Conservation (phyloP, 2,329 filamentous ascomycete species). For the Verticillium dahliae region DNA sequence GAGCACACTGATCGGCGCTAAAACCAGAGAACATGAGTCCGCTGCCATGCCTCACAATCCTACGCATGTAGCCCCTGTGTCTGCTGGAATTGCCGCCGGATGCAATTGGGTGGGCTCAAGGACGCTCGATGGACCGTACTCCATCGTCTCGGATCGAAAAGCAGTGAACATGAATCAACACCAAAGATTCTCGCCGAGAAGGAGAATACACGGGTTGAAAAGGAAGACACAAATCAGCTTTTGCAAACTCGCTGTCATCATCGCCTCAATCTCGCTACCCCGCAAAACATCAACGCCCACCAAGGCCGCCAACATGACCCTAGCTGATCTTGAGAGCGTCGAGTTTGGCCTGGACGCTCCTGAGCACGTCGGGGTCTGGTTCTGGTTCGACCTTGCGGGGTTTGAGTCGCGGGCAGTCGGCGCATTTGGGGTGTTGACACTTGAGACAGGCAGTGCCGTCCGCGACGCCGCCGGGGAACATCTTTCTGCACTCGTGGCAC, state of each 20-base stretch:
- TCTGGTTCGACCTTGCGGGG: constrained; percentile 55
- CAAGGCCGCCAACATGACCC: neutral
- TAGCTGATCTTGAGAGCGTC: constrained; percentile 29
- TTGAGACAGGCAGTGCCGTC: constrained; percentile 49
- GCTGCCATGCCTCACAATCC: neutral
- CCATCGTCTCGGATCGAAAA: neutral
- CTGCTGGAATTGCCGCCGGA: neutral
- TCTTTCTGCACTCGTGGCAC: constrained; percentile 57
- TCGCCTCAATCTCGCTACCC: neutral
- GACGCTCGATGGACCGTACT: neutral
- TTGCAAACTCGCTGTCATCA: neutral
- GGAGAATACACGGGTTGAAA: neutral
- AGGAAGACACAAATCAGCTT: neutral
- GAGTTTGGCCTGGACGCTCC: constrained; percentile 50
- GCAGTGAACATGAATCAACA: neutral
- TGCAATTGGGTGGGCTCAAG: neutral
- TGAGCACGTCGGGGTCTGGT: constrained; percentile 54
- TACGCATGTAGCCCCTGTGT: neutral
- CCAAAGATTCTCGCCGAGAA: neutral
- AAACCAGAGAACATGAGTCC: neutral
- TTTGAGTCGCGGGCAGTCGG: constrained; percentile 50
- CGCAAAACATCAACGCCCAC: neutral
- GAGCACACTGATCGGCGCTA: neutral
- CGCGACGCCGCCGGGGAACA: constrained; percentile 44
- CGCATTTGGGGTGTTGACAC: constrained; percentile 56